Evolutionary conservation across 495 filamentous ascomycete species (phyloP).

Genomic region (Penicillium paradoxum): DNA sequence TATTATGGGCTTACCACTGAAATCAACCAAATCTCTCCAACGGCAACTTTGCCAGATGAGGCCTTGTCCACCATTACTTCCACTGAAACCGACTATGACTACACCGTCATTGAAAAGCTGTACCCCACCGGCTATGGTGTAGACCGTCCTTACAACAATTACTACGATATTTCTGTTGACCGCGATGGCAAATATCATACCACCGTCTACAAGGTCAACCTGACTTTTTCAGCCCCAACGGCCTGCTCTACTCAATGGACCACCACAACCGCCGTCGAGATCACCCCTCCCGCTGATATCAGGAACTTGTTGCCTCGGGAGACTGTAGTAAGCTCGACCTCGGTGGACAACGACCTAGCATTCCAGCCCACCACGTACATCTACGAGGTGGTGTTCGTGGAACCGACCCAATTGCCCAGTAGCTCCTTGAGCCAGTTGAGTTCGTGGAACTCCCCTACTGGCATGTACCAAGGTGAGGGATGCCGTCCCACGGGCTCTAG

Average conservation of each 20-base stretch:
- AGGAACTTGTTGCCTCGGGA: conserved; percentile 18
- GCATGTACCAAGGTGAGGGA: conserved; percentile 12
- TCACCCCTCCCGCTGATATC: conserved; percentile 15
- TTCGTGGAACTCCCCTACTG: conserved; percentile 15
- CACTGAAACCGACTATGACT: conserved; percentile 11
- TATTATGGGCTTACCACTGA: conserved; percentile 8
- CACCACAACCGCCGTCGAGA: conserved; percentile 17
- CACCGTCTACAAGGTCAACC: conserved; percentile 30
- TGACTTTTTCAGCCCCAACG: conserved; percentile 34
- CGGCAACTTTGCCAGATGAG: conserved; percentile 24
- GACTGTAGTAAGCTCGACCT: conserved; percentile 26
- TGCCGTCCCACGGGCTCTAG: conserved; percentile 4
- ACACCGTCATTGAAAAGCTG: conserved; percentile 33
- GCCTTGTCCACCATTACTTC: conserved; percentile 30
- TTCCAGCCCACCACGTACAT: conserved; percentile 28
- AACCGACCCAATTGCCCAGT: conserved; percentile 29
- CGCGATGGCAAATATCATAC: conserved; percentile 9
- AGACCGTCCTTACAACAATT: conserved; percentile 4
- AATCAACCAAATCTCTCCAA: conserved; percentile 22
- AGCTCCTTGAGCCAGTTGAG: conserved; percentile 20
- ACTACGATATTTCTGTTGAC: background rate
- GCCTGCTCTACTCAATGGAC: conserved; percentile 32
- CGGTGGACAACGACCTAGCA: conserved; percentile 18
- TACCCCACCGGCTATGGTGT: conserved; percentile 26
- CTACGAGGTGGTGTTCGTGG: conserved; percentile 28